Base-by-base conservation (phyloP, 106 monocot genomes). In the Phalaenopsis equestris region DNA sequence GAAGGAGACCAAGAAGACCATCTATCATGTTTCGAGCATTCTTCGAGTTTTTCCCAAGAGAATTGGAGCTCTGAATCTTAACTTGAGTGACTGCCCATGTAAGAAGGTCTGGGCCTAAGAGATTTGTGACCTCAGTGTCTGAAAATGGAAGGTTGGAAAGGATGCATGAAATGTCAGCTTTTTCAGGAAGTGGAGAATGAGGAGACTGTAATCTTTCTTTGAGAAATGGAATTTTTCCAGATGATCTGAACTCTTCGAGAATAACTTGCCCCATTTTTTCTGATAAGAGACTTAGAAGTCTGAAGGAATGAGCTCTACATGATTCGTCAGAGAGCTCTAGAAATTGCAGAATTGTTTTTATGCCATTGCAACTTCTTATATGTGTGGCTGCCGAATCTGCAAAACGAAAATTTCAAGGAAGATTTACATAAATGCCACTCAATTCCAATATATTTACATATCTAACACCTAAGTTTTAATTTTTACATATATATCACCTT, bases 1-100 rank as follows among this genome's bases (percentile, higher is more conserved):
- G 42, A 41, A 84, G 73, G 52, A 89, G 74, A 36, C 89, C 84
- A n/a, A 89, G 81, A 67, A 89, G 89, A 39, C 82, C 89, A 67
- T 89, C 84, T 4, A 78, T 68, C 86, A 89, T 79, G 41, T 56
- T 84, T 70, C 56, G 79, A 14, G 58, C 5, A 43, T n/a, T 47
- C 36, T 68, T 79, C 1, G 73, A 79, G 48, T 84, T 79, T 46
- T 83, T 86, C 56, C 83, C 57, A 43, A 78, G 57, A 38, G 80
- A 79, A 42, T 6, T 42, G n/a, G 73, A 82, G 15, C 14, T 49
- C 45, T 86, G 83, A 75, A 86, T 79, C 56, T 72, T 85, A 36
- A 89, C 70, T 42, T 70, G 79, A 55, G 38, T 67, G 14, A 86
- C 72, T 56, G 56, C 30, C 89, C 89, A 89, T 76, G 12, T 76